These are phyloP conservation scores for Penicillium sp. DNA, from an alignment of 2,329 filamentous ascomycete genomes.

Conservation along the genomic window DNA sequence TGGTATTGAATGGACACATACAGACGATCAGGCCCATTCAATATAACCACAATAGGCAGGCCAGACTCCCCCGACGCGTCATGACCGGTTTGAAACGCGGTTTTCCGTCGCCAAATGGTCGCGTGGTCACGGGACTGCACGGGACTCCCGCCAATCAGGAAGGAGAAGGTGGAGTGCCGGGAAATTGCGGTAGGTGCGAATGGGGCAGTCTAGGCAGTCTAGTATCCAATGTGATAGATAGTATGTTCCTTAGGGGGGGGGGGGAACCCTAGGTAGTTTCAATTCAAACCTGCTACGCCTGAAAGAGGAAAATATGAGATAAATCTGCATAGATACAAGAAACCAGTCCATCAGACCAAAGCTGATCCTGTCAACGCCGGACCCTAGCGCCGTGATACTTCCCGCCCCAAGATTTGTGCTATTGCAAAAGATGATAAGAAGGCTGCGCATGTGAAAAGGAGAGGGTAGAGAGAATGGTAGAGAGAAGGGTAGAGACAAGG, in stretches of 20 bases:
- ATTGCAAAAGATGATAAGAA: not conserved
- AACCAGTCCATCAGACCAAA: not conserved
- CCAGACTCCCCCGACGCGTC: conserved; percentile 21
- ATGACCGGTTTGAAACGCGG: conserved; percentile 34
- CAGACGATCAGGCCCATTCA: conserved; percentile 5
- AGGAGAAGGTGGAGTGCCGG: conserved; percentile 8
- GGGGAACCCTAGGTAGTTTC: too few species aligned
- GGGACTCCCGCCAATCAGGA: conserved; percentile 32
- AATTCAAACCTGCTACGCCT: not conserved
- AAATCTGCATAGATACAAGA: not conserved
- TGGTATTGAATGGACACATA: not conserved
- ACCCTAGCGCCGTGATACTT: not conserved
- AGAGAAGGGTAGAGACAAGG: not conserved
- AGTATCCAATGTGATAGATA: not conserved
- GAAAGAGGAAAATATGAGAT: not conserved
- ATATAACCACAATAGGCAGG: conserved; percentile 19
- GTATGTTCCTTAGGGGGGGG: too few species aligned
- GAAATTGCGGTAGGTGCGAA: conserved; percentile 14
- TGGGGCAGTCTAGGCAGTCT: not conserved
- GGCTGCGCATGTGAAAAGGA: conserved; percentile 3
- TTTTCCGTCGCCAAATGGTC: conserved; percentile 41
- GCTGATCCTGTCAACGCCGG: not conserved
- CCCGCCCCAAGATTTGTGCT: not conserved
- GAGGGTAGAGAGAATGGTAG: not conserved
- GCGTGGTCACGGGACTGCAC: conserved; percentile 45